Conservation (phyloP, 345 rosid genomes). For the Noccaea bulbosa region DNA sequence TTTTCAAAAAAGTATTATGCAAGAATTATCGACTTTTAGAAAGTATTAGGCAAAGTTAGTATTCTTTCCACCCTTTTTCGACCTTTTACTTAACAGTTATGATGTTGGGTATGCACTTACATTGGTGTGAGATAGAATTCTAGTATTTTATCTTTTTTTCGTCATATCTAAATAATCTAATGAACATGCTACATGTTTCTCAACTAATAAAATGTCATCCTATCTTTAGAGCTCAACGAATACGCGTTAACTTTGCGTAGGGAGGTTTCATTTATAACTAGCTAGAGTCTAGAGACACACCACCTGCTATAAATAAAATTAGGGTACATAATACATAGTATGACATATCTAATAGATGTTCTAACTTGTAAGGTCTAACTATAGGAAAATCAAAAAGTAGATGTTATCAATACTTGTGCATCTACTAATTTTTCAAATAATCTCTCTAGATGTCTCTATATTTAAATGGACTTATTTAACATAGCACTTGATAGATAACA, state of each 20-base stretch:
- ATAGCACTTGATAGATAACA: background rate
- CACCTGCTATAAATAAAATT: too few relatives aligned
- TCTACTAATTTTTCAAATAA: background rate
- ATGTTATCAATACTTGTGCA: background rate
- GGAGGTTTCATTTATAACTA: background rate
- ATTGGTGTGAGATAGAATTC: background rate
- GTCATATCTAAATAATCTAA: background rate
- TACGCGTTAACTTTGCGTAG: background rate
- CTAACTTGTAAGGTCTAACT: background rate
- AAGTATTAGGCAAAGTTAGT: slow-evolving; percentile 24
- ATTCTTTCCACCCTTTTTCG: slow-evolving; percentile 7
- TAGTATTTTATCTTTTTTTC: background rate
- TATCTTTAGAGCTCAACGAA: background rate
- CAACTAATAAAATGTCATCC: background rate
- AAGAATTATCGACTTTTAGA: background rate
- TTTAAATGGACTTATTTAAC: too few relatives aligned
- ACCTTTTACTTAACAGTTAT: background rate
- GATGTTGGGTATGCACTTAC: background rate
- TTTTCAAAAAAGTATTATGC: slow-evolving; percentile 18
- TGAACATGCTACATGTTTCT: background rate
- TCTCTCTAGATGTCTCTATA: background rate
- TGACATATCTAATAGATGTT: background rate
- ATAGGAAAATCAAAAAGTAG: background rate
- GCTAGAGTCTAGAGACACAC: background rate
- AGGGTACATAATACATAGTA: background rate